Evolutionary conservation across 164 flowering plant species (phyloP), one percentile per base, ranked within the genome.

Genomic region (Hamamelis virginiana): DNA sequence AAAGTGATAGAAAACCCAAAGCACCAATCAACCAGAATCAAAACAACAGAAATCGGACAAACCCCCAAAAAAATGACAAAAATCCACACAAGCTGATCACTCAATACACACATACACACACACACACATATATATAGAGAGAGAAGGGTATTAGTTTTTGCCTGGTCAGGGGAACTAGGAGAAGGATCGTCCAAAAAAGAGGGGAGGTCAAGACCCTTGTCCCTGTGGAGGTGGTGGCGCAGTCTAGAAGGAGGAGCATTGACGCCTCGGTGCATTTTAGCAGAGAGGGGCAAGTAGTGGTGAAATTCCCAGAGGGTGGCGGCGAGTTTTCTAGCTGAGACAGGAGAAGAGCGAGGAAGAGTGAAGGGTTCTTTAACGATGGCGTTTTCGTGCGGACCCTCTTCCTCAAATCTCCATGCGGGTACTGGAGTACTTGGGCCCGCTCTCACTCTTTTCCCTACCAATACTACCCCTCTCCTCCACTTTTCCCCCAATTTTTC

Each of bases 261-360:
- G 53, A 38, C 73, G 62, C 22, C 68, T 8, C 76, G 69, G 71
- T 69, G 80, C 93, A 88, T 88, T 63, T 73, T 78, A 65, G 75
- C 59, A 67, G 68, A 50, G 9, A 71, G 62, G 4, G 82, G 81
- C 6, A 66, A 52, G 52, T 69, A 58, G 58, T 66, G 63, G 41
- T 74, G 82, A 60, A 83, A 65, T 74, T 91, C 94, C 96, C 94
- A 90, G 68, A 94, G 88, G 62, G 83, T 83, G 14, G 97, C 92
- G 23, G 82, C 92, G 14, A 91, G 89, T 80, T 89, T 89, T 69
- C 94, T 84, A 1, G 91, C 92, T 70, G 96, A 86, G 56, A 84
- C 76, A 27, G 73, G 26, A 63, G 27, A 25, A n/a, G 68, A 27
- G 47, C 12, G 27, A 56, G 56, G 43, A 33, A 33, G 41, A 2